Conservation (phyloP, 768 basidiomycete species). For the Lactarius deliciosus region DNA sequence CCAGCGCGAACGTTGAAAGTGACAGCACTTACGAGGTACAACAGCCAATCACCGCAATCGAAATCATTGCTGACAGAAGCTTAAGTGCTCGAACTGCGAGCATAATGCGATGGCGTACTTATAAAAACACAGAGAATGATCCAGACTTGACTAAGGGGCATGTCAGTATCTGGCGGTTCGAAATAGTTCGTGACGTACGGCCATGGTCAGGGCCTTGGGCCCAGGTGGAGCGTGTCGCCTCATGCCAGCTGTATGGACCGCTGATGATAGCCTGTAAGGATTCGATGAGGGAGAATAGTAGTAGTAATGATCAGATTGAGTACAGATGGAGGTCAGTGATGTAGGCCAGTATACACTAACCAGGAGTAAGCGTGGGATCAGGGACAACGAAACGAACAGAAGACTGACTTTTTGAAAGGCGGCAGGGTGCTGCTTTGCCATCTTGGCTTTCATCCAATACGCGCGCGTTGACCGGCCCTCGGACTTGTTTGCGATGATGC, state of each 20-base stretch:
- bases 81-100: neutral
- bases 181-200: constrained; percentile 42
- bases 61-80: constrained; percentile 56
- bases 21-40: constrained; percentile 61
- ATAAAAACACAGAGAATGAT: constrained; percentile 82
- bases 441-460: constrained; percentile 81
- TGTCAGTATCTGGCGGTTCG: constrained; percentile 6
- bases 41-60: constrained; percentile 76
- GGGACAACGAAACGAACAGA: neutral
- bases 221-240: constrained; percentile 37
- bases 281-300: constrained; percentile 23
- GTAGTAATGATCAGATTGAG: neutral
- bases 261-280: constrained; percentile 52
- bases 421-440: constrained; percentile 62
- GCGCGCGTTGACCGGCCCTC: constrained; percentile 51
- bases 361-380: neutral
- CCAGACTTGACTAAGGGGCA: constrained; percentile 58
- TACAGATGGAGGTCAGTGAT: constrained; percentile 80
- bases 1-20: neutral
- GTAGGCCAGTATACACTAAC: constrained; percentile 75
- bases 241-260: constrained; percentile 54
- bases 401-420: constrained; percentile 70
- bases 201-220: constrained; percentile 58
- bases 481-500: constrained; percentile 42
- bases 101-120: constrained; percentile 45